Base-by-base conservation (phyloP, 75 land plant genomes). In the Sequoiadendron giganteum region DNA sequence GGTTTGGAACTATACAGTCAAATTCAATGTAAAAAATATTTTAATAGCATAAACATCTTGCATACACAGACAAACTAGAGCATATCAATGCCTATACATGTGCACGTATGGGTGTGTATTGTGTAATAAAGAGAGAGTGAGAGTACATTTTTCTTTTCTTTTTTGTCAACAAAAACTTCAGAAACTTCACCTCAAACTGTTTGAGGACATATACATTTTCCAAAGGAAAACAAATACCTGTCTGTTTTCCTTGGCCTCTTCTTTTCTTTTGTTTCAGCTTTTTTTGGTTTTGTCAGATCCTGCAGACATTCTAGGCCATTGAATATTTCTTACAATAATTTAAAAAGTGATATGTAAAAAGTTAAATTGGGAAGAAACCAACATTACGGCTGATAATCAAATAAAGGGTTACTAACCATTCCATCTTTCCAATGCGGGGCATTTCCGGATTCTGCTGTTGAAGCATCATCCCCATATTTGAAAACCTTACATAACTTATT, bases 251-350 rank as follows among this genome's bases (percentile, higher is more conserved):
- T 80, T 43, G 93, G 47, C 73, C 92, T 56, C 76, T 92, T 92
- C 40, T 90, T 90, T 45, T 90, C 92, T 87, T 91, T 90, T 80
- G 91, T 92, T 79, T 89, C 93, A 48, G 75, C 49, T 36, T 87
- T 54, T n/a, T 86, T 89, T 76, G 92, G 90, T 87, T 92, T 92
- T 32, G 92, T 92, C 73, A 92, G 85, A 87, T 92, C 93, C 93
- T 92, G 90, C 86, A 45, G 58, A 81, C 48, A 43, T 47, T 42
- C n/a, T 43, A 81, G 25, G 19, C 25, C 28, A 84, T 45, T 47
- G 14, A 81, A 87, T 30, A 43, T 32, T 42, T 83, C n/a, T 9
- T 19, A 52, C 5, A 54, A 25, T 13, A 87, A 87, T 10, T 14
- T 6, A 61, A 42, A 48, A 45, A 34, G 83, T 45, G 30, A 39